A percentile compares a stretch with the other conserved stretches of the same genome.
These are phyloP conservation scores for Phytopythium aichiense DNA, from an alignment of 352 stramenopile genomes.

Conservation along the genomic window DNA sequence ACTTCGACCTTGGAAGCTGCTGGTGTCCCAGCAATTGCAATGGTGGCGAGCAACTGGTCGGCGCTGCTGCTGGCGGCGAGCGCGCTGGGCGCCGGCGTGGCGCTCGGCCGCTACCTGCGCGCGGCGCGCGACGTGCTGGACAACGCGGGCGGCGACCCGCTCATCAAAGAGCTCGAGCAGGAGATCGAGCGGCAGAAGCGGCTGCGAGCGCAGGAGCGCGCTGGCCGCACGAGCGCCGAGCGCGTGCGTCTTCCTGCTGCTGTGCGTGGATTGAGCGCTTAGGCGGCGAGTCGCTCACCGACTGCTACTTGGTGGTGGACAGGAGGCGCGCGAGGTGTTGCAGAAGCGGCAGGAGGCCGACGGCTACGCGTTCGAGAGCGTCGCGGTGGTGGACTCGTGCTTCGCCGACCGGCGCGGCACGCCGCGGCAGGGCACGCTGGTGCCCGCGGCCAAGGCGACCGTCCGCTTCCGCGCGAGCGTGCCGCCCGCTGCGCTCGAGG, in stretches of 20 bases:
- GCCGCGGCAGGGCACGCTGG: conserved; percentile 73
- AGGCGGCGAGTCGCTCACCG: neutral
- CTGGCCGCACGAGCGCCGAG: conserved; percentile 68
- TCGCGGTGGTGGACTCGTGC: conserved; percentile 77
- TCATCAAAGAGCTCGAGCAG: conserved; percentile 43
- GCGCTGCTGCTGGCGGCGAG: conserved; percentile 20
- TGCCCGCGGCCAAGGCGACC: conserved; percentile 54
- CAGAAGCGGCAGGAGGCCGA: conserved; percentile 52
- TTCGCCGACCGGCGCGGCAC: conserved; percentile 86
- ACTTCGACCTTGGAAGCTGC: neutral
- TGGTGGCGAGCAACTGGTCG: conserved; percentile 16
- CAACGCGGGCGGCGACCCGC: conserved; percentile 19
- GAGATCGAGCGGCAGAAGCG: conserved; percentile 71
- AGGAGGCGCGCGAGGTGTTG: conserved; percentile 58
- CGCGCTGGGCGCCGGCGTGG: conserved; percentile 20
- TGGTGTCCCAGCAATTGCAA: neutral
- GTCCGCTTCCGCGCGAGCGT: conserved; percentile 79
- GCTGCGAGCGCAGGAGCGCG: conserved; percentile 68
- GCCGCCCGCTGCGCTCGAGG: conserved; percentile 66
- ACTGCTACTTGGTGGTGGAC: neutral
- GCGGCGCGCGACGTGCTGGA: neutral
- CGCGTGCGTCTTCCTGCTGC: conserved; percentile 12
- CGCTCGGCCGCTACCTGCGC: conserved; percentile 18
- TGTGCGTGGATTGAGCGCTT: neutral
- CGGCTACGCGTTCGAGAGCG: conserved; percentile 69